Conservation (phyloP, 371 early-diverging fungal genomes). For the Lichtheimia hyalospora region DNA sequence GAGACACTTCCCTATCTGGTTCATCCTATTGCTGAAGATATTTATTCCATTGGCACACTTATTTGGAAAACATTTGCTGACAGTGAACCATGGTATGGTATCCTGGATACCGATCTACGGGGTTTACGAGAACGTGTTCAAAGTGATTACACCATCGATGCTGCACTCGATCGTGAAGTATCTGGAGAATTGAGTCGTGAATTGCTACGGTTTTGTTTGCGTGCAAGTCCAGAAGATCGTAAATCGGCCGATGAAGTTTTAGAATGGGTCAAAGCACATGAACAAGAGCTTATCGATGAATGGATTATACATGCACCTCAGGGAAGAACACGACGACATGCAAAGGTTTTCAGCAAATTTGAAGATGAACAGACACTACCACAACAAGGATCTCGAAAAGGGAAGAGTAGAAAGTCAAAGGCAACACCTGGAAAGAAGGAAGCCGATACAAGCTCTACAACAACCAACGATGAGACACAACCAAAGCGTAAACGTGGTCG, state of each 20-base stretch:
- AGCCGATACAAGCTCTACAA: too few relatives aligned
- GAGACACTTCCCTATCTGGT: slow-evolving; percentile 44
- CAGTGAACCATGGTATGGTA: slow-evolving; percentile 64
- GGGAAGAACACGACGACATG: slow-evolving; percentile 31
- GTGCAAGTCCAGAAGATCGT: slow-evolving; percentile 46
- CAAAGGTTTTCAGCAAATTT: slow-evolving; percentile 15
- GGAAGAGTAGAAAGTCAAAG: too few relatives aligned
- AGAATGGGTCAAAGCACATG: slow-evolving; percentile 33
- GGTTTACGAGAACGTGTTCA: slow-evolving; percentile 56
- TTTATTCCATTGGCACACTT: slow-evolving; percentile 64
- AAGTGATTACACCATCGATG: slow-evolving; percentile 47
- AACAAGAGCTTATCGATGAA: slow-evolving; percentile 32
- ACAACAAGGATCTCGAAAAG: background rate
- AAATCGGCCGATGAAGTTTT: slow-evolving; percentile 40
- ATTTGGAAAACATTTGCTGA: slow-evolving; percentile 66
- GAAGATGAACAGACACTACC: slow-evolving; percentile 14
- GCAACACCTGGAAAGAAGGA: too few relatives aligned
- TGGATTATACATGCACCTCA: slow-evolving; percentile 39
- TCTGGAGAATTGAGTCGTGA: slow-evolving; percentile 45
- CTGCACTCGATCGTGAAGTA: slow-evolving; percentile 48
- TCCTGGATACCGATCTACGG: slow-evolving; percentile 60
- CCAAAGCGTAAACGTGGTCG: too few relatives aligned
- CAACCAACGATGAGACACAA: too few relatives aligned
- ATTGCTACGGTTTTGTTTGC: slow-evolving; percentile 47
- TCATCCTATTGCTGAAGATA: slow-evolving; percentile 60